A percentile compares a stretch with the other conserved stretches of the same genome.
Conservation (phyloP, 176 grass and related monocot genomes). For the Eragrostis nindensis region DNA sequence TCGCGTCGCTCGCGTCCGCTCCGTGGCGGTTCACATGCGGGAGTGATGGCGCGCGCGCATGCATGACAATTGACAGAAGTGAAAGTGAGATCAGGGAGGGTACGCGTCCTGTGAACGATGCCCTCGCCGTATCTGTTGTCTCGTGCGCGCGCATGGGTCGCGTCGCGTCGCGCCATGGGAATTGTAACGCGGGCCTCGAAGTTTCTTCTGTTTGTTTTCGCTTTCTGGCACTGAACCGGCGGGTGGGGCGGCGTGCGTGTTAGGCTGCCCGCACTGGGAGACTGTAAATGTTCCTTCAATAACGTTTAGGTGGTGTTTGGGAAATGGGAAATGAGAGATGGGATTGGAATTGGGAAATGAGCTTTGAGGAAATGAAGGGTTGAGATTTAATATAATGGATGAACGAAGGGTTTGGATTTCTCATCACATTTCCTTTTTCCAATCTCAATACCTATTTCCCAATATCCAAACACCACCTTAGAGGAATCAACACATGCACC, state of each 20-base stretch:
- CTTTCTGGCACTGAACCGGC: not conserved
- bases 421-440: too few species aligned
- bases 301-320: too few species aligned
- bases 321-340: too few species aligned
- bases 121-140: conserved; percentile 11
- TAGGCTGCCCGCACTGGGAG: too few species aligned
- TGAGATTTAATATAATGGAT: too few species aligned
- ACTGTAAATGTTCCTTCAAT: too few species aligned
- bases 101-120: conserved; percentile 17
- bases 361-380: too few species aligned
- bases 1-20: not conserved
- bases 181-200: conserved; percentile 31
- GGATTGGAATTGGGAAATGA: too few species aligned
- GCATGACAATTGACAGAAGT: not conserved
- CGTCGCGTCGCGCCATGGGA: conserved; percentile 36
- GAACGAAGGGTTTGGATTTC: too few species aligned
- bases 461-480: too few species aligned
- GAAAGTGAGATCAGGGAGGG: not conserved
- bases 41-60: not conserved
- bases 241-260: not conserved
- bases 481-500: too few species aligned
- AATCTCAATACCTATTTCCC: too few species aligned
- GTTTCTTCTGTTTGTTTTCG: conserved; percentile 43
- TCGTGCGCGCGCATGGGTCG: not conserved
- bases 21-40: conserved; percentile 42